phyloP scores from a whole-genome alignment of 257 asterid species.

The Plectranthus barbatus region DNA sequence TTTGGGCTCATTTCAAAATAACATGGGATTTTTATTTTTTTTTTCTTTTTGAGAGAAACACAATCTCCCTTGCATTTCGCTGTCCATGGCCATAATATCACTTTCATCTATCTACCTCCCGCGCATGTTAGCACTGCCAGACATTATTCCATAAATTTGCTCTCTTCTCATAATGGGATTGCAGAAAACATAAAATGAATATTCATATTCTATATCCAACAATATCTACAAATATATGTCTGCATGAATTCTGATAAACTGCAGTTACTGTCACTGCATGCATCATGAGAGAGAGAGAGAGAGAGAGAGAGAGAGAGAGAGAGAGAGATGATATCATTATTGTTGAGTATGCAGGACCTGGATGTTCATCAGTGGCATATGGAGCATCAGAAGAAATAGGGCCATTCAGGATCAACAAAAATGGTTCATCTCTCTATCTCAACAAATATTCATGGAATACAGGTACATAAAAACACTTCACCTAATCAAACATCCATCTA shows the following conservation, averaged over 20 bases:
- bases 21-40: too few species aligned
- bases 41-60: too few species aligned
- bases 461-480: conserved; percentile 25
- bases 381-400: conserved; percentile 91
- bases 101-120: conserved; percentile 19
- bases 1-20: background rate
- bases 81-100: conserved; percentile 6
- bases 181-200: too few species aligned
- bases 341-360: conserved; percentile 51
- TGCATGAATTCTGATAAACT: too few species aligned
- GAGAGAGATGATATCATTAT: background rate
- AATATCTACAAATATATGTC: too few species aligned
- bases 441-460: conserved; percentile 63
- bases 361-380: conserved; percentile 83
- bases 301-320: background rate
- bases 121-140: conserved; percentile 15
- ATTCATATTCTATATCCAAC: background rate
- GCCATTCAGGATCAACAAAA: conserved; percentile 57
- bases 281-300: background rate
- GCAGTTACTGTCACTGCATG: too few species aligned
- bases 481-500: background rate
- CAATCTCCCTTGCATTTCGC: background rate
- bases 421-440: conserved; percentile 52
- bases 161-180: background rate
- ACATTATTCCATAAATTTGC: conserved; percentile 7